Evolutionary conservation across 805 yeast species (phyloP).

Genomic region (Metschnikowia dekortorum): DNA sequence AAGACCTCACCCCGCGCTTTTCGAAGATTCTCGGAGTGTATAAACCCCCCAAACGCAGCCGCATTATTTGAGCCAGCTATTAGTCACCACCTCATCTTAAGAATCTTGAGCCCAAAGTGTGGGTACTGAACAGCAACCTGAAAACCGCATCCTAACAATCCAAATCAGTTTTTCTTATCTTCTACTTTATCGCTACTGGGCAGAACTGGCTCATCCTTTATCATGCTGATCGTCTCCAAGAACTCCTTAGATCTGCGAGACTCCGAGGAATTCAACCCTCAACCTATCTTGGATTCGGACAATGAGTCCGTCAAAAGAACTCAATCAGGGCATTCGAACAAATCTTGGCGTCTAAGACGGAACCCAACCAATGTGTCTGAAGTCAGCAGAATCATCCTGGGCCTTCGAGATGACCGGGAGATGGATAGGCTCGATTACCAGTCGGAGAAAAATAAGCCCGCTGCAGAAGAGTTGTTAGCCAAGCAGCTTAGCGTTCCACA

Average conservation of each 20-base stretch:
- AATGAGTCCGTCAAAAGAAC: constrained; percentile 1
- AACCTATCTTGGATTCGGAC: constrained; percentile 4
- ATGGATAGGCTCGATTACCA: constrained; percentile 12
- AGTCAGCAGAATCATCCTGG: constrained; percentile 13
- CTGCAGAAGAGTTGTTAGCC: constrained; percentile 11
- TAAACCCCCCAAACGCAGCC: not conserved
- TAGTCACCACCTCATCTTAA: not conserved
- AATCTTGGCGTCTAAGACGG: constrained; percentile 7
- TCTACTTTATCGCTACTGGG: no score
- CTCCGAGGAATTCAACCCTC: constrained; percentile 8
- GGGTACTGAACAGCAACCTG: not conserved
- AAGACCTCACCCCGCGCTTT: not conserved
- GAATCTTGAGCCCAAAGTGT: not conserved
- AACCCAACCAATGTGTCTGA: constrained; percentile 12
- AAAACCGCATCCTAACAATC: no score
- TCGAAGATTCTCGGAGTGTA: not conserved
- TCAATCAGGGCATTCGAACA: constrained; percentile 5
- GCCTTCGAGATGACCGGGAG: constrained; percentile 15
- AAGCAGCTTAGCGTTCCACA: constrained; percentile 6
- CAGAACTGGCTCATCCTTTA: not conserved
- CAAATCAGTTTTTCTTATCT: no score
- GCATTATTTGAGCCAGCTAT: not conserved
- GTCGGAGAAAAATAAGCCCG: constrained; percentile 9
- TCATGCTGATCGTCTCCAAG: constrained; percentile 7
- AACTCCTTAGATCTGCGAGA: constrained; percentile 5